Percentiles rank a stretch among this genome's conserved stretches.
Evolutionary conservation across 192 early-diverging fungal genomes (phyloP).

Genomic region (Kappamyces sp.): DNA sequence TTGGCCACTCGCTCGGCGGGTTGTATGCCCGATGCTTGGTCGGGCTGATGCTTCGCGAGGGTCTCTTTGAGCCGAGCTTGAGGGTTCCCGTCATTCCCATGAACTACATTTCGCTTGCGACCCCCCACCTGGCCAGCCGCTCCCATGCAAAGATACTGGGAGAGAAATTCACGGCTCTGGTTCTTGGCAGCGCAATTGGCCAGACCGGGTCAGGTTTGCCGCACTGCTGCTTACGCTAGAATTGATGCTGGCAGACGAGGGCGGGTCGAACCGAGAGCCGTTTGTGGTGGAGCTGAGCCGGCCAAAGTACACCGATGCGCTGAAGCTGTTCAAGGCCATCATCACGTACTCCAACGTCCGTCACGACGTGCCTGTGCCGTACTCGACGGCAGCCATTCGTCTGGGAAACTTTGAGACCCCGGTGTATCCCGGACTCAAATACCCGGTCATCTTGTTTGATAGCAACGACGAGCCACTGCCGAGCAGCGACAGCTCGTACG

Average conservation of each 20-base stretch:
- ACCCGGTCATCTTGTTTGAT: constrained; percentile 2
- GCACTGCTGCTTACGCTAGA: neutral
- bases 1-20: constrained; percentile 12
- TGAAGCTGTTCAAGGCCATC: neutral
- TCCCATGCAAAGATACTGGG: constrained; percentile 14
- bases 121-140: constrained; percentile 6
- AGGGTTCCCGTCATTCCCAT: constrained; percentile 10
- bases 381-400: constrained; percentile 8
- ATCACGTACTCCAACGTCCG: constrained; percentile 11
- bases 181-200: neutral
- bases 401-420: no score
- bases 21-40: constrained; percentile 7
- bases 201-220: constrained; percentile 1
- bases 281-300: constrained; percentile 3
- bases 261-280: neutral
- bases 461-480: constrained; percentile 5
- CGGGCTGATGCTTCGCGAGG: no score
- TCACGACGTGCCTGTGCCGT: constrained; percentile 10
- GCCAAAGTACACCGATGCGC: neutral
- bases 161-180: constrained; percentile 1
- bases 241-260: neutral
- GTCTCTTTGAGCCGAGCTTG: no score
- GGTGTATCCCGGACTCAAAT: no score
- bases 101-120: constrained; percentile 13
- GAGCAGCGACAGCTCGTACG: neutral